Percentiles rank a stretch among this genome's conserved stretches.
phyloP scores from a whole-genome alignment of 2,329 filamentous ascomycete species.

The Macrophomina tecta region DNA sequence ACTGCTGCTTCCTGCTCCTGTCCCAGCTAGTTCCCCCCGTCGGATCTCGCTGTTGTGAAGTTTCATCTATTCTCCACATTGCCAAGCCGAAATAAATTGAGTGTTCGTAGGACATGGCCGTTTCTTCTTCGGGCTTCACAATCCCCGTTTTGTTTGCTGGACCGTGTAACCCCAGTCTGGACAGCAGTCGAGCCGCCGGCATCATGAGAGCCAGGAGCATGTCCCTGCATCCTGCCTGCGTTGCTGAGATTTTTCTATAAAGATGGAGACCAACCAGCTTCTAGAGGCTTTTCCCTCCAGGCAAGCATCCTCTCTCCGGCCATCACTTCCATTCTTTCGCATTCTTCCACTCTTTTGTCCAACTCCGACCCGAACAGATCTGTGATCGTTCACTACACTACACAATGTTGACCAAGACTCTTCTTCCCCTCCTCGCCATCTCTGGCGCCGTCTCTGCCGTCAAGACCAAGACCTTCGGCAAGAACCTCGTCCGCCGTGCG shows the following conservation, averaged over 20 bases:
- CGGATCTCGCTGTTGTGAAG: slow-evolving; percentile 4
- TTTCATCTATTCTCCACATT: slow-evolving; percentile 25
- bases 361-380: slow-evolving; percentile 21
- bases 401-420: slow-evolving; percentile 26
- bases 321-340: slow-evolving; percentile 21
- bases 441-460: slow-evolving; percentile 21
- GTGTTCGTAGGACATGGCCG: slow-evolving; percentile 3
- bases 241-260: slow-evolving; percentile 5
- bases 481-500: slow-evolving; percentile 27
- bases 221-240: neutral
- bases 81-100: slow-evolving; percentile 24
- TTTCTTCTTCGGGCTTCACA: slow-evolving; percentile 10
- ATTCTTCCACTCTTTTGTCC: slow-evolving; percentile 20
- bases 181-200: neutral
- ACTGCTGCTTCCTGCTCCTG: slow-evolving; percentile 1
- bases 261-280: neutral
- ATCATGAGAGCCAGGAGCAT: slow-evolving; percentile 15
- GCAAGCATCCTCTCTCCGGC: slow-evolving; percentile 12
- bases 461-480: slow-evolving; percentile 16
- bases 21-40: neutral
- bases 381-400: slow-evolving; percentile 26
- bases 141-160: slow-evolving; percentile 16
- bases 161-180: slow-evolving; percentile 15
- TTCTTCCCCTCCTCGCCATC: slow-evolving; percentile 24
- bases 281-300: neutral